Evolutionary conservation across 2,329 filamentous ascomycete species (phyloP).

Genomic region (Sarocladiaceae sp.): DNA sequence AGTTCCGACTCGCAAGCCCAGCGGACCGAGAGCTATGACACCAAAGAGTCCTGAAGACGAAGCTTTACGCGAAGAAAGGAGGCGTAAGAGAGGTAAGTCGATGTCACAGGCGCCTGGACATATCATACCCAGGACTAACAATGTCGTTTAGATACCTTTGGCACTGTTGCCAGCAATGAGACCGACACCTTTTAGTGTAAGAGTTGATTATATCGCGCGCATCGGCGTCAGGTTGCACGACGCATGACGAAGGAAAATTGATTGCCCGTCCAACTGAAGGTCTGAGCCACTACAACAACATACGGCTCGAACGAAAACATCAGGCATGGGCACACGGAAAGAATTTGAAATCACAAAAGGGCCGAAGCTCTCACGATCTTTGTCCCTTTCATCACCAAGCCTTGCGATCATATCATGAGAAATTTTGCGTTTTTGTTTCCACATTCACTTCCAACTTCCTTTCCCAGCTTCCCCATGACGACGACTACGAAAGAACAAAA

Average conservation of each 20-base stretch:
- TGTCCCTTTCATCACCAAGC: too few relatives aligned
- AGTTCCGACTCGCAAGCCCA: slow-evolving; percentile 49
- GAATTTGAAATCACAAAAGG: too few relatives aligned
- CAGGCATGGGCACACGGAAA: too few relatives aligned
- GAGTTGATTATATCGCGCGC: neutral
- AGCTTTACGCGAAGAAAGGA: slow-evolving; percentile 40
- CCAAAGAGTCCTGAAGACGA: slow-evolving; percentile 48
- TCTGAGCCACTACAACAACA: too few relatives aligned
- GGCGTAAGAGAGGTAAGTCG: slow-evolving; percentile 55
- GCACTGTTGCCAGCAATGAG: slow-evolving; percentile 28
- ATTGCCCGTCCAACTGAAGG: neutral
- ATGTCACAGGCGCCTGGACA: neutral
- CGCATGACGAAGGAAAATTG: neutral
- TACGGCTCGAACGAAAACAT: too few relatives aligned
- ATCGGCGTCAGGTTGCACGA: neutral
- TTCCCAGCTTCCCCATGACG: neutral
- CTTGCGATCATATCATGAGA: neutral
- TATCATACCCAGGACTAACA: neutral
- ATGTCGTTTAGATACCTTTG: slow-evolving; percentile 27
- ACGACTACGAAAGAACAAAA: slow-evolving; percentile 1
- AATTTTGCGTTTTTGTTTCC: neutral
- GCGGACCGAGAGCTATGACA: slow-evolving; percentile 58
- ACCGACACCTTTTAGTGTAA: slow-evolving; percentile 31
- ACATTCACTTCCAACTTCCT: neutral
- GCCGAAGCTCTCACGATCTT: too few relatives aligned